phyloP scores from a whole-genome alignment of 176 grass and related monocot species.

The Avena atlantica region DNA sequence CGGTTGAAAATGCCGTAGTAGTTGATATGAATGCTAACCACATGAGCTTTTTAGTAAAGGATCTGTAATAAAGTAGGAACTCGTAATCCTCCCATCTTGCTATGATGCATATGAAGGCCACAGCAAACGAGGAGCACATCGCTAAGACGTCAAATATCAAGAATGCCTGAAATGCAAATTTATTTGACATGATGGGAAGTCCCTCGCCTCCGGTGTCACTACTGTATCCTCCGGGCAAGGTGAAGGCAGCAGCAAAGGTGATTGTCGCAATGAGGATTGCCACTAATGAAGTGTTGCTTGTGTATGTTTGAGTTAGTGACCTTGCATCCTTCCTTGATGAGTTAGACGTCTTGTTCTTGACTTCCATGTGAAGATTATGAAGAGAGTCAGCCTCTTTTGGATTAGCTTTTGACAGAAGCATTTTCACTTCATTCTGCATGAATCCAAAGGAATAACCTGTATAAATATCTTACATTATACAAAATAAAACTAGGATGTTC shows the following conservation, averaged over 20 bases:
- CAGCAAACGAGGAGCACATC: background rate
- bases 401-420: background rate
- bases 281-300: background rate
- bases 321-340: background rate
- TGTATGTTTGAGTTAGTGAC: background rate
- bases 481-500: background rate
- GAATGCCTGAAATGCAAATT: background rate
- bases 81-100: background rate
- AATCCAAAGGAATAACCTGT: background rate
- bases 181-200: background rate
- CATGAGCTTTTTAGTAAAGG: conserved; percentile 23
- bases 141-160: background rate
- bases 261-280: background rate
- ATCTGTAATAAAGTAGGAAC: conserved; percentile 25
- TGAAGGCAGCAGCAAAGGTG: background rate
- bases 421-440: background rate
- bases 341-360: background rate
- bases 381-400: background rate
- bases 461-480: background rate
- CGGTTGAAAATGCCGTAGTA: conserved; percentile 1
- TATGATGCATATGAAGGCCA: background rate
- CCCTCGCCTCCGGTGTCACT: background rate
- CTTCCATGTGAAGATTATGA: background rate
- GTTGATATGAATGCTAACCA: conserved; percentile 19
- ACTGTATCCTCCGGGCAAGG: background rate